Percentiles rank a stretch among this genome's conserved stretches.
phyloP scores from a whole-genome alignment of 1,284 basidiomycete genomes.

The Xerocomus minutiporus region DNA sequence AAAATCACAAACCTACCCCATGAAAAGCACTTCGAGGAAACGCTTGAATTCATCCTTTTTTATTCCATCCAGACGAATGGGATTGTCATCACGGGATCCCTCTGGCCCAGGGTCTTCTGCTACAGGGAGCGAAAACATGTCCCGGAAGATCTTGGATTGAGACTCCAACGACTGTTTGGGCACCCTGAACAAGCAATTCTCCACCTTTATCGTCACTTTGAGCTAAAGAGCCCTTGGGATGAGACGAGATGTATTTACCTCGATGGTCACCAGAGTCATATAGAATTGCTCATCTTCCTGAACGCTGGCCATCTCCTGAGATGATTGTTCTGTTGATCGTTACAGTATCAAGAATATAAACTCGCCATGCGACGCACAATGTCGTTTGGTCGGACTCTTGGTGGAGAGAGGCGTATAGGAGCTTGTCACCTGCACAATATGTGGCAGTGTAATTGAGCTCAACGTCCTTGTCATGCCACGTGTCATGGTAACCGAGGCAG shows the following conservation, averaged over 20 bases:
- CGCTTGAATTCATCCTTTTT: constrained; percentile 19
- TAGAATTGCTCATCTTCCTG: constrained; percentile 15
- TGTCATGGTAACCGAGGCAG: constrained; percentile 10
- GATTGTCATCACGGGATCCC: constrained; percentile 12
- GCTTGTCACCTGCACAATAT: neutral
- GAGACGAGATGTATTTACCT: constrained; percentile 1
- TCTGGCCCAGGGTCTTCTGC: constrained; percentile 8
- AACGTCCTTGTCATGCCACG: constrained; percentile 6
- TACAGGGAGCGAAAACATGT: constrained; percentile 23
- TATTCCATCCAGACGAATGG: constrained; percentile 18
- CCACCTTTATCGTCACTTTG: constrained; percentile 14
- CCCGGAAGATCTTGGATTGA: constrained; percentile 20
- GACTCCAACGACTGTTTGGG: constrained; percentile 17
- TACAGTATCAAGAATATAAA: no score
- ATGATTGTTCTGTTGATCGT: no score
- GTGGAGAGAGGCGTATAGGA: no score
- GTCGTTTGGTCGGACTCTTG: no score
- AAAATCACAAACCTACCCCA: constrained; percentile 4
- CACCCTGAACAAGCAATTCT: constrained; percentile 21
- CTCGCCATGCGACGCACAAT: no score
- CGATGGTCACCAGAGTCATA: constrained; percentile 20
- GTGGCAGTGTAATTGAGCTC: constrained; percentile 16
- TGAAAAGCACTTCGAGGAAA: constrained; percentile 22
- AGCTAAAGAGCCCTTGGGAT: neutral
- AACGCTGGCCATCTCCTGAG: neutral